phyloP scores from a whole-genome alignment of 495 filamentous ascomycete genomes.

The Hyaloscypha hepaticicola region DNA sequence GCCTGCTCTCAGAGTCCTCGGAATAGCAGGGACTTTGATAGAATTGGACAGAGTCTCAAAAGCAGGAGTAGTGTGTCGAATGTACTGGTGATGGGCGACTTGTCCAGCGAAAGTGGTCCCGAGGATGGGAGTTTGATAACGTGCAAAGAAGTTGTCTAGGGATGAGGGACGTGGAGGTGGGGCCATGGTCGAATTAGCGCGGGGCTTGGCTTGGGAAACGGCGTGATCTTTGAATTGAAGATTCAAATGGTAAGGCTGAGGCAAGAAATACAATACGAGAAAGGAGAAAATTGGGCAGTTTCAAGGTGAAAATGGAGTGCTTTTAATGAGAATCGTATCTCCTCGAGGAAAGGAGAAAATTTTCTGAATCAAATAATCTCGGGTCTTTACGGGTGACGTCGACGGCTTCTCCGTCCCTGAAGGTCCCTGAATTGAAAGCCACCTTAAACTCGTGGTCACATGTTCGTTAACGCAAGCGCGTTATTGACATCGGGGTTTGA shows the following conservation, averaged over 20 bases:
- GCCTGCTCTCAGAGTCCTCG: slow-evolving; percentile 25
- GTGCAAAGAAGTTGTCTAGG: slow-evolving; percentile 27
- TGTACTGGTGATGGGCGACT: slow-evolving; percentile 29
- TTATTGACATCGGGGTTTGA: neutral
- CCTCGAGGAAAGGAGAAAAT: neutral
- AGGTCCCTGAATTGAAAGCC: no score
- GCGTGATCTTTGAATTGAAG: neutral
- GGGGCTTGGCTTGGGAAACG: neutral
- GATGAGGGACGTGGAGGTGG: slow-evolving; percentile 21
- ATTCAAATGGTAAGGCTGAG: no score
- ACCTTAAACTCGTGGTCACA: neutral
- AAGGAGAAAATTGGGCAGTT: neutral
- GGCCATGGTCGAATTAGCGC: slow-evolving; percentile 24
- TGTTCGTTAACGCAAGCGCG: neutral
- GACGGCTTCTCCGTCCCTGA: neutral
- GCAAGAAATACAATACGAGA: neutral
- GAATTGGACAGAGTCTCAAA: slow-evolving; percentile 7
- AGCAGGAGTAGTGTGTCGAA: slow-evolving; percentile 19
- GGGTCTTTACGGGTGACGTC: neutral
- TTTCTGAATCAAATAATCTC: neutral
- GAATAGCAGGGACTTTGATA: slow-evolving; percentile 4
- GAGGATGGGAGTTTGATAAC: slow-evolving; percentile 27
- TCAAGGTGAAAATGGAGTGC: neutral
- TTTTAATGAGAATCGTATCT: neutral
- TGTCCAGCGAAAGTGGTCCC: slow-evolving; percentile 25